phyloP scores from a whole-genome alignment of 2,329 filamentous ascomycete genomes.

The Onygena corvina region DNA sequence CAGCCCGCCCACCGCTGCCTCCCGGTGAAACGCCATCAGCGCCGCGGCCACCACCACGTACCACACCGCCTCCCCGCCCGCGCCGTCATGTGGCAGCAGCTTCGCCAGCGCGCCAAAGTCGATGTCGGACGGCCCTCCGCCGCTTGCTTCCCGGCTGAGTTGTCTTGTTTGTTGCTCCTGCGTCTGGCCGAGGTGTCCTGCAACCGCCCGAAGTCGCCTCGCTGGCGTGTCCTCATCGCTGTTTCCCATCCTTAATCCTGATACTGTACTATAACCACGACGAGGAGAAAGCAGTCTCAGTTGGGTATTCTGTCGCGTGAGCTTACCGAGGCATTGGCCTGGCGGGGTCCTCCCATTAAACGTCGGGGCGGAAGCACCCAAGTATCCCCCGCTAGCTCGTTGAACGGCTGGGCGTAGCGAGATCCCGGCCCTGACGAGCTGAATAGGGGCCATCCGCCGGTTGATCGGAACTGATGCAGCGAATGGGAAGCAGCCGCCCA shows the following conservation, averaged over 20 bases:
- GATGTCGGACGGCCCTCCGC: constrained; percentile 1
- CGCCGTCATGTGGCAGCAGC: constrained; percentile 8
- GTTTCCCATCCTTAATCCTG: not conserved
- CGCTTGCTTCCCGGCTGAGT: not conserved
- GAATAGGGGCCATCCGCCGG: not conserved
- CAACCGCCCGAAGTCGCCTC: not conserved
- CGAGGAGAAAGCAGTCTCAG: too few relatives aligned
- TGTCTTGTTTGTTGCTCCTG: too few relatives aligned
- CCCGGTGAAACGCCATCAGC: constrained; percentile 20
- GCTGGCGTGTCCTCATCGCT: not conserved
- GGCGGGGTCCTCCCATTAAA: not conserved
- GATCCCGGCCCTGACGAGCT: not conserved
- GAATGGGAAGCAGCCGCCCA: not conserved
- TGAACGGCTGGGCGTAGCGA: not conserved
- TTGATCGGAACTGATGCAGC: not conserved
- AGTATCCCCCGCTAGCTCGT: not conserved
- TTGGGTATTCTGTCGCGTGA: not conserved
- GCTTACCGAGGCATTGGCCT: not conserved
- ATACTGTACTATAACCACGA: too few relatives aligned
- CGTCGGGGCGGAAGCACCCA: not conserved
- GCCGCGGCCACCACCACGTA: constrained; percentile 20
- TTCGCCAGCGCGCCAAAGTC: constrained; percentile 9
- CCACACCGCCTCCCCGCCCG: constrained; percentile 16
- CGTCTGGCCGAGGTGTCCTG: not conserved
- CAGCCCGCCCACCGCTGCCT: constrained; percentile 18